These are phyloP conservation scores for Ballota nigra DNA, from an alignment of 257 asterid species.

Conservation along the genomic window DNA sequence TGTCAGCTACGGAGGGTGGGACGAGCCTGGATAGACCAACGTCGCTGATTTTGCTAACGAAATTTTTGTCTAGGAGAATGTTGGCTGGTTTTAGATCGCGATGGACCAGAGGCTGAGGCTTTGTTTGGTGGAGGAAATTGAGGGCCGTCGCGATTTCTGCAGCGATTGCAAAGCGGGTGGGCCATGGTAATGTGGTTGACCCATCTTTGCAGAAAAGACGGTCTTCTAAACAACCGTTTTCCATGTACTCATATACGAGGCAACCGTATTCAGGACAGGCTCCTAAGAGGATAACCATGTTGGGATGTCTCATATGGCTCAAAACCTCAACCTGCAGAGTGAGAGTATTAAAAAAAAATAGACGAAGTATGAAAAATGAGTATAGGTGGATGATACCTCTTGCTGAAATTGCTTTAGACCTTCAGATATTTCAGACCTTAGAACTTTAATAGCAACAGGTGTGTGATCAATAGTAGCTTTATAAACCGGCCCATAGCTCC, in stretches of 20 bases:
- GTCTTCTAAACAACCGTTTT: slow-evolving; percentile 46
- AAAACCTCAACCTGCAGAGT: slow-evolving; percentile 44
- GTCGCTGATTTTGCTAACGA: slow-evolving; percentile 72
- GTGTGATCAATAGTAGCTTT: slow-evolving; percentile 72
- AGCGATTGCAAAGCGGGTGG: slow-evolving; percentile 41
- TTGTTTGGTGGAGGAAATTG: slow-evolving; percentile 43
- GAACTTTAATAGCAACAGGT: slow-evolving; percentile 73
- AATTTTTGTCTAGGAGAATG: slow-evolving; percentile 70
- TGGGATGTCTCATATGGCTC: slow-evolving; percentile 53
- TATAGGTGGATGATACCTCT: slow-evolving; percentile 48
- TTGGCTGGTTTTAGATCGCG: slow-evolving; percentile 60
- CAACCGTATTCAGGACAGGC: slow-evolving; percentile 50
- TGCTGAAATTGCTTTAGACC: slow-evolving; percentile 72
- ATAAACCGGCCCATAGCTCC: slow-evolving; percentile 84
- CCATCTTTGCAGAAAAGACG: slow-evolving; percentile 32
- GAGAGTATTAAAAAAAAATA: too few species aligned
- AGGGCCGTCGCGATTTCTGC: slow-evolving; percentile 49
- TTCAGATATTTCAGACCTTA: slow-evolving; percentile 59
- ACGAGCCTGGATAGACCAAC: slow-evolving; percentile 79
- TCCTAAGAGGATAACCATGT: slow-evolving; percentile 55
- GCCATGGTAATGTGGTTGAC: slow-evolving; percentile 47
- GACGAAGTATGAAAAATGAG: background rate
- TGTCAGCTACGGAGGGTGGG: slow-evolving; percentile 48
- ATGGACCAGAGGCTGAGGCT: slow-evolving; percentile 55
- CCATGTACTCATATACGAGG: slow-evolving; percentile 59